Conservation (phyloP, 208 protist species). For the Crithidia fasciculata region DNA sequence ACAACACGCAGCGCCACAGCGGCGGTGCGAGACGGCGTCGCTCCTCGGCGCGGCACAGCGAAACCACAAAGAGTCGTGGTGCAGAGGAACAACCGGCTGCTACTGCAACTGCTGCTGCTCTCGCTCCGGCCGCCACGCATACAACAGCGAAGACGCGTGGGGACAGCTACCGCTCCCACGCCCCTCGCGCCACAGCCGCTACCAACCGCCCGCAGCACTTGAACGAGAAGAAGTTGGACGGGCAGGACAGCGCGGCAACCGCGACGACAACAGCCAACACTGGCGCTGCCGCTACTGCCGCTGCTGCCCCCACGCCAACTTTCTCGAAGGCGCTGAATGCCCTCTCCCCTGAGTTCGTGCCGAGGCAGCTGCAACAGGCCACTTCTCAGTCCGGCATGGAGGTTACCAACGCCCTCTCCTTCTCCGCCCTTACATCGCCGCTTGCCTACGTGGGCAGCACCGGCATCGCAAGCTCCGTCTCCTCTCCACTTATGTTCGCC, state of each 20-base stretch:
- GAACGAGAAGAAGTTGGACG: constrained; percentile 2
- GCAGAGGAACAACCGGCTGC: neutral
- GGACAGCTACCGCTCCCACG: neutral
- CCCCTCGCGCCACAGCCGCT: neutral
- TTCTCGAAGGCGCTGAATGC: constrained; percentile 18
- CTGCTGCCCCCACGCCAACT: neutral
- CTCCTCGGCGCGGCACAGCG: neutral
- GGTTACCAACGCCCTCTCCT: constrained; percentile 16
- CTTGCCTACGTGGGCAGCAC: constrained; percentile 14
- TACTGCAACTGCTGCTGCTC: neutral
- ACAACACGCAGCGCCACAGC: constrained; percentile 18
- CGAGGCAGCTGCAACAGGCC: constrained; percentile 12
- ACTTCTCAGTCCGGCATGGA: neutral
- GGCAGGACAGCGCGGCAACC: neutral
- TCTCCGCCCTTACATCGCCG: constrained; percentile 14
- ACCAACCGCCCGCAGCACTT: neutral
- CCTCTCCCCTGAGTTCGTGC: constrained; percentile 26
- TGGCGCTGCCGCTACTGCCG: no score
- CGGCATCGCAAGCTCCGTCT: constrained; percentile 15
- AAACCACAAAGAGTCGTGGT: constrained; percentile 1
- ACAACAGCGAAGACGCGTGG: neutral
- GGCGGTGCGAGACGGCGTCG: constrained; percentile 7
- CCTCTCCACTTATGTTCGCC: constrained; percentile 22
- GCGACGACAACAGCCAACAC: no score
- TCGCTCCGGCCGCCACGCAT: no score